These are phyloP conservation scores for Saccharomycopsis amapae DNA, from an alignment of 805 yeast species.

Conservation along the genomic window DNA sequence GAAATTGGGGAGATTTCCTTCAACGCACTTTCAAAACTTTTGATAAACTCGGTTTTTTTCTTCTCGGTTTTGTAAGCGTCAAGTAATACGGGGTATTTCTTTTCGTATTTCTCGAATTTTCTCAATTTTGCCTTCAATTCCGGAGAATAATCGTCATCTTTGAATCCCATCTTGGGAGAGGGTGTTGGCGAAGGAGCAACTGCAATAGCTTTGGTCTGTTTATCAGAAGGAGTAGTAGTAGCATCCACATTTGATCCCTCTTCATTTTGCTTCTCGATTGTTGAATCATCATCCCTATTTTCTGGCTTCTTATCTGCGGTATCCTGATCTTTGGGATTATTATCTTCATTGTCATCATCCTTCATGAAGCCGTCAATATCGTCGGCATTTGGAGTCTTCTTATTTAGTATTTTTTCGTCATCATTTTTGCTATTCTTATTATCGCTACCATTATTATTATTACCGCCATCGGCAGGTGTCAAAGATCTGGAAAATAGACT, in stretches of 20 bases:
- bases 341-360: conserved; percentile 16
- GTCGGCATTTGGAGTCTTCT: conserved; percentile 41
- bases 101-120: conserved; percentile 81
- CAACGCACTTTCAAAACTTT: conserved; percentile 58
- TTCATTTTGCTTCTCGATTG: neutral
- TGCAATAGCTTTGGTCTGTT: conserved; percentile 12
- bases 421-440: conserved; percentile 5
- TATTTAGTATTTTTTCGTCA: conserved; percentile 30
- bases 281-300: neutral
- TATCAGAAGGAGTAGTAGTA: neutral
- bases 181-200: conserved; percentile 20
- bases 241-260: neutral
- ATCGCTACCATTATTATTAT: conserved; percentile 1
- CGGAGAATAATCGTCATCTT: conserved; percentile 41
- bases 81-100: conserved; percentile 76
- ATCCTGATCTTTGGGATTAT: conserved; percentile 23
- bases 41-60: conserved; percentile 52
- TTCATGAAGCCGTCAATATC: conserved; percentile 39
- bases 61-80: conserved; percentile 84
- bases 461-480: too few relatives aligned
- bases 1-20: conserved; percentile 77
- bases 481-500: neutral
- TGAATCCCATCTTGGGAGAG: conserved; percentile 19
- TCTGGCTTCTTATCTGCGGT: conserved; percentile 17
- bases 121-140: conserved; percentile 54